Conservation (phyloP, 2,329 filamentous ascomycete genomes). For the Bipolaris victoriae region DNA sequence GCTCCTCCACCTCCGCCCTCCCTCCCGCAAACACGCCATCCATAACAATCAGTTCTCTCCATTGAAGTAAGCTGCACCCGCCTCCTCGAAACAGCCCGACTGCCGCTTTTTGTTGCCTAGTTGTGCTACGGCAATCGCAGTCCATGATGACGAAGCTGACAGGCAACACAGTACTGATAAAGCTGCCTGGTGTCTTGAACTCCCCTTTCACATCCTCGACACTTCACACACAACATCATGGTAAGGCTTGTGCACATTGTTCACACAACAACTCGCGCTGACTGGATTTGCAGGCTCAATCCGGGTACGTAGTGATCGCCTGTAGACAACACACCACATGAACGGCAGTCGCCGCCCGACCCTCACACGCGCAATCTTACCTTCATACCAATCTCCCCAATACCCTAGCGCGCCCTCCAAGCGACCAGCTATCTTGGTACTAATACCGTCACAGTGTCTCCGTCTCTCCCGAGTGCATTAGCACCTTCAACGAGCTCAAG, state of each 20-base stretch:
- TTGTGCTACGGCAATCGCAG: constrained; percentile 21
- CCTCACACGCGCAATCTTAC: constrained; percentile 9
- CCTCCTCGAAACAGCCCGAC: constrained; percentile 26
- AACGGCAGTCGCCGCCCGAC: constrained; percentile 23
- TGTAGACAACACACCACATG: constrained; percentile 17
- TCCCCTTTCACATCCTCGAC: constrained; percentile 24
- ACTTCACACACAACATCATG: constrained; percentile 42
- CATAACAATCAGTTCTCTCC: constrained; percentile 26
- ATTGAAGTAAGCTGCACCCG: constrained; percentile 37
- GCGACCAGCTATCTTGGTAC: constrained; percentile 3
- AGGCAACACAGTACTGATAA: constrained; percentile 45
- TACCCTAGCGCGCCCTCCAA: neutral
- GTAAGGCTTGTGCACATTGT: constrained; percentile 30
- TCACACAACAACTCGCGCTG: constrained; percentile 16
- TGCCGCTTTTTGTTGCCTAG: constrained; percentile 15
- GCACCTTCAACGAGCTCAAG: constrained; percentile 79
- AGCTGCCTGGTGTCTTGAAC: constrained; percentile 34
- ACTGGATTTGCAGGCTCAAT: constrained; percentile 48
- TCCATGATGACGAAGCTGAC: constrained; percentile 49
- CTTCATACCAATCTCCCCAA: constrained; percentile 11
- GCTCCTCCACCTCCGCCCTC: constrained; percentile 30
- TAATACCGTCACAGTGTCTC: constrained; percentile 63
- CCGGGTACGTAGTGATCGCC: constrained; percentile 48
- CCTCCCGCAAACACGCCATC: constrained; percentile 22
- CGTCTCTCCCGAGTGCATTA: constrained; percentile 73